Evolutionary conservation across 768 basidiomycete genomes (phyloP).

Genomic region (Termitomyces sp.): DNA sequence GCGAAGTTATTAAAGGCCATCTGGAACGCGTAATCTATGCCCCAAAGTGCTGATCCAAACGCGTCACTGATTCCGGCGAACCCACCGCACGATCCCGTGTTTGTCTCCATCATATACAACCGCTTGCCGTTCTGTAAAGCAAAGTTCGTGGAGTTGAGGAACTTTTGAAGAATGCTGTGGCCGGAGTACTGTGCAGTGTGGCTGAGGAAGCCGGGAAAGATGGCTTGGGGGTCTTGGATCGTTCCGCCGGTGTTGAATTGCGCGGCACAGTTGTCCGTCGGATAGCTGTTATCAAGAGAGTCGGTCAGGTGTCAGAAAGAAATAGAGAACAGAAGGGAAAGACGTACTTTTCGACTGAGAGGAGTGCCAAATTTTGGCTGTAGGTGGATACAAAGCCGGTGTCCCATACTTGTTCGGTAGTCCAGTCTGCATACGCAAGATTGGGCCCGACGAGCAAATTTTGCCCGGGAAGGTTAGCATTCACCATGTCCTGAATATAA

Average conservation of each 20-base stretch:
- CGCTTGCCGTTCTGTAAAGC: constrained; percentile 39
- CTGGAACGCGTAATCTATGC: constrained; percentile 53
- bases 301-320: constrained; percentile 13
- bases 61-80: constrained; percentile 59
- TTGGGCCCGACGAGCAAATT: constrained; percentile 56
- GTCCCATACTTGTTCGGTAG: constrained; percentile 46
- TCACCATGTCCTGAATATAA: constrained; percentile 25
- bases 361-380: constrained; percentile 30
- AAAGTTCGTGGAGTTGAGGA: constrained; percentile 42
- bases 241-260: constrained; percentile 37
- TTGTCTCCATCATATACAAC: constrained; percentile 67
- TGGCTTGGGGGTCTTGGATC: constrained; percentile 35
- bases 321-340: constrained; percentile 9
- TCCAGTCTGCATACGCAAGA: constrained; percentile 47
- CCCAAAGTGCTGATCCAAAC: constrained; percentile 64
- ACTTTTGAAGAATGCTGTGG: constrained; percentile 41
- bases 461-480: constrained; percentile 28
- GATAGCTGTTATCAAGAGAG: constrained; percentile 39
- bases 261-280: constrained; percentile 56
- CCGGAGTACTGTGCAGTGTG: constrained; percentile 42
- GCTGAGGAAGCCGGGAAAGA: constrained; percentile 58
- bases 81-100: constrained; percentile 66
- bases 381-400: constrained; percentile 47
- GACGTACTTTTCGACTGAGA: constrained; percentile 57
- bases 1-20: constrained; percentile 53